phyloP scores from a whole-genome alignment of 2,329 filamentous ascomycete species.

The Diplodia mutila region DNA sequence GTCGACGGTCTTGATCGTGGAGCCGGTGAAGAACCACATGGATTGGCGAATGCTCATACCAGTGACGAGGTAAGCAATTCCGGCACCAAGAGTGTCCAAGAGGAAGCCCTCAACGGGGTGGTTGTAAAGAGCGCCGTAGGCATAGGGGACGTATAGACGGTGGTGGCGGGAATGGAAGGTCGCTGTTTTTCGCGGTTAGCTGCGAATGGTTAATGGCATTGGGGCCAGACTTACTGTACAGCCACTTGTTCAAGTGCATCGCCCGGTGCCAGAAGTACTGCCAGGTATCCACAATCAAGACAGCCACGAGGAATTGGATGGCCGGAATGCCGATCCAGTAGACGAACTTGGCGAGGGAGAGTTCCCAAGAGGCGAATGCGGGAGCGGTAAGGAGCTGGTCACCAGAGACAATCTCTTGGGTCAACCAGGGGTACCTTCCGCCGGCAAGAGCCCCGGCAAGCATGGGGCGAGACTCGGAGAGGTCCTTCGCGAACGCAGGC shows the following conservation, averaged over 20 bases:
- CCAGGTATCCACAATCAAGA: slow-evolving; percentile 88
- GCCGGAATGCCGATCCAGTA: slow-evolving; percentile 79
- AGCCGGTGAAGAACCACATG: slow-evolving; percentile 86
- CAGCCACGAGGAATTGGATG: slow-evolving; percentile 75
- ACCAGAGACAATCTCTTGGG: slow-evolving; percentile 59
- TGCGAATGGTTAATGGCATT: not conserved
- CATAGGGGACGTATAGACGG: slow-evolving; percentile 95
- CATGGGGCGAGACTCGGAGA: slow-evolving; percentile 71
- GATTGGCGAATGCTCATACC: slow-evolving; percentile 84
- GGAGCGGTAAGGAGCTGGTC: slow-evolving; percentile 60
- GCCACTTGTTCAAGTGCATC: slow-evolving; percentile 97
- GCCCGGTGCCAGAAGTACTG: slow-evolving; percentile 95
- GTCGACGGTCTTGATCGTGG: slow-evolving; percentile 94
- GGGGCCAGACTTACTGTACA: slow-evolving; percentile 73
- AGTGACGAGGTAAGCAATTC: slow-evolving; percentile 78
- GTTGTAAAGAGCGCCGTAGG: slow-evolving; percentile 95
- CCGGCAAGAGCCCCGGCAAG: slow-evolving; percentile 77
- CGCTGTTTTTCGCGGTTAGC: slow-evolving; percentile 52
- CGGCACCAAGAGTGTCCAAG: slow-evolving; percentile 86
- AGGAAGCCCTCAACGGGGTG: slow-evolving; percentile 93
- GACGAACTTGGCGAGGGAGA: slow-evolving; percentile 71
- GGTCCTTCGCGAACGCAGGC: slow-evolving; percentile 71
- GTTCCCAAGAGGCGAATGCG: slow-evolving; percentile 83
- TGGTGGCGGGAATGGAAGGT: slow-evolving; percentile 95
- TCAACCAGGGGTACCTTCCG: slow-evolving; percentile 76